Conservation (phyloP, 768 basidiomycete genomes). For the Hygrophoropsis aurantiaca region DNA sequence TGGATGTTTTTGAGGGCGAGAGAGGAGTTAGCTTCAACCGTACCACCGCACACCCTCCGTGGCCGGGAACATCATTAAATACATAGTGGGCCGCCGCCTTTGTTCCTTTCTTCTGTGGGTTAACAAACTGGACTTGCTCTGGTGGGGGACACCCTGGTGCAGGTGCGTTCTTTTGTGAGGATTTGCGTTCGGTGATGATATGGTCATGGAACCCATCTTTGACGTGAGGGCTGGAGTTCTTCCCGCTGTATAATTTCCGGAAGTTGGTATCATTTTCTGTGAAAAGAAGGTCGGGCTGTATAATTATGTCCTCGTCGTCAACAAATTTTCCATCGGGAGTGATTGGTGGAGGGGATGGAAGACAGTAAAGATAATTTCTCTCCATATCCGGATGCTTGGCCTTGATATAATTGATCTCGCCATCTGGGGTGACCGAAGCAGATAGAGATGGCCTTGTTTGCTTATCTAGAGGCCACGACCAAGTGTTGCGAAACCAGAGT, state of each 20-base stretch:
- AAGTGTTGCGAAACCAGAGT: constrained; percentile 96
- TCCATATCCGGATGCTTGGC: constrained; percentile 75
- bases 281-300: constrained; percentile 83
- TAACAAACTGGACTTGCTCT: constrained; percentile 54
- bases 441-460: constrained; percentile 64
- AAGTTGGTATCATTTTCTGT: constrained; percentile 99
- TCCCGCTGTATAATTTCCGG: constrained; percentile 82
- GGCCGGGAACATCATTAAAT: constrained; percentile 83
- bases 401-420: constrained; percentile 59
- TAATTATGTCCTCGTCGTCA: constrained; percentile 58
- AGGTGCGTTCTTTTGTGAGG: constrained; percentile 23
- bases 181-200: constrained; percentile 85
- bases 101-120: constrained; percentile 84
- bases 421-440: constrained; percentile 45
- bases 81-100: constrained; percentile 92
- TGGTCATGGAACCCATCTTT: constrained; percentile 99
- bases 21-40: constrained; percentile 87
- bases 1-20: constrained; percentile 71
- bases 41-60: constrained; percentile 93
- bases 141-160: not conserved
- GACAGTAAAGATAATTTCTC: constrained; percentile 80
- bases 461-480: constrained; percentile 86
- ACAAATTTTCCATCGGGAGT: constrained; percentile 64
- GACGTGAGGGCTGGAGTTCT: constrained; percentile 79
- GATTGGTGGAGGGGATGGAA: constrained; percentile 91